phyloP scores from a whole-genome alignment of 805 yeast genomes.

The Hanseniaspora meyeri region DNA sequence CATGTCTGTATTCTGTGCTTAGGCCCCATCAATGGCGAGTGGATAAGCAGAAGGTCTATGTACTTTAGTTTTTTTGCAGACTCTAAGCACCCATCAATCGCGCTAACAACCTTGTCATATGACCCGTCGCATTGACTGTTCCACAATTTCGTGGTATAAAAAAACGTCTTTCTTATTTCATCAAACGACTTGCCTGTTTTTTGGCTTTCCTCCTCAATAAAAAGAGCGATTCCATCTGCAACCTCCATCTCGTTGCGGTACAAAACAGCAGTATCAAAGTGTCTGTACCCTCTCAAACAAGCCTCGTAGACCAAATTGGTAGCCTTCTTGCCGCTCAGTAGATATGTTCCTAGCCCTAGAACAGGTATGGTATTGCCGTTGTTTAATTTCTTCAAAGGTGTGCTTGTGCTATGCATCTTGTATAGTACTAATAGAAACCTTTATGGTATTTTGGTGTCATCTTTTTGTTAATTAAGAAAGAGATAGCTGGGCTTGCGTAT shows the following conservation, averaged over 20 bases:
- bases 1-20: conserved; percentile 47
- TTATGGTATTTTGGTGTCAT: too few species aligned
- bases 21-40: conserved; percentile 44
- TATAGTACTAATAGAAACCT: too few species aligned
- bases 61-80: conserved; percentile 46
- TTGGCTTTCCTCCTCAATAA: conserved; percentile 36
- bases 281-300: conserved; percentile 55
- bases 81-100: conserved; percentile 43
- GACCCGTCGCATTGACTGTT: conserved; percentile 42
- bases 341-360: conserved; percentile 46
- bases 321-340: conserved; percentile 31
- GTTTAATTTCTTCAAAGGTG: conserved; percentile 28
- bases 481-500: too few species aligned
- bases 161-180: conserved; percentile 35
- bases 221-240: conserved; percentile 45
- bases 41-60: conserved; percentile 60
- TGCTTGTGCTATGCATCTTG: background rate
- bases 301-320: conserved; percentile 42
- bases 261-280: conserved; percentile 58
- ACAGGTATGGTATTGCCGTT: conserved; percentile 47
- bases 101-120: conserved; percentile 42
- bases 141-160: conserved; percentile 67
- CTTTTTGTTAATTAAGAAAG: too few species aligned
- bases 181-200: conserved; percentile 25
- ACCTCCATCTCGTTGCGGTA: conserved; percentile 55